phyloP scores from a whole-genome alignment of 2,329 filamentous ascomycete species.

The Fusarium xyrophilum region DNA sequence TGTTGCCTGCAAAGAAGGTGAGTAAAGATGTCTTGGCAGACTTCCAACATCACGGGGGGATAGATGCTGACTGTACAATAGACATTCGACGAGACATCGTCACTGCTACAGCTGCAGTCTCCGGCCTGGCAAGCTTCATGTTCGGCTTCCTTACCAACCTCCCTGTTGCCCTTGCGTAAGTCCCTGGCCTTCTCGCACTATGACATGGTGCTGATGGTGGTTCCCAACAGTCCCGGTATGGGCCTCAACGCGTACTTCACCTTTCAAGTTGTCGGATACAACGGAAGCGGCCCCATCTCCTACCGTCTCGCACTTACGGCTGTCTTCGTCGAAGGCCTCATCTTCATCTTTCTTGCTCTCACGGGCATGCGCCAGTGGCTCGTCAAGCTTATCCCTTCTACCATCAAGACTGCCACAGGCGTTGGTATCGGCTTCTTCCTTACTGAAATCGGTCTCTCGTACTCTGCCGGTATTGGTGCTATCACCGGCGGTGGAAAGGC shows the following conservation, averaged over 20 bases:
- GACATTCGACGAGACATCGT: constrained; percentile 78
- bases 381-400: constrained; percentile 68
- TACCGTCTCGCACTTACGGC: constrained; percentile 68
- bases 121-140: constrained; percentile 75
- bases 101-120: constrained; percentile 82
- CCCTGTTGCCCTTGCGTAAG: constrained; percentile 57
- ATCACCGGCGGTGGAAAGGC: constrained; percentile 71
- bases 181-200: not conserved
- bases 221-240: constrained; percentile 64
- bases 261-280: constrained; percentile 69
- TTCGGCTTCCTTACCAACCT: constrained; percentile 86
- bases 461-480: constrained; percentile 81
- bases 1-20: constrained; percentile 56
- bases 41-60: rapidly evolving
- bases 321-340: constrained; percentile 69
- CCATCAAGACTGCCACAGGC: constrained; percentile 70
- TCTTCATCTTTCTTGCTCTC: constrained; percentile 69
- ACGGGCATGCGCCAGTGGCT: constrained; percentile 78
- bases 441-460: constrained; percentile 72
- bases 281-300: constrained; percentile 62
- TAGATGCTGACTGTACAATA: not conserved
- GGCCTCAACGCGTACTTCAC: constrained; percentile 73
- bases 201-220: constrained; percentile 13
- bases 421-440: constrained; percentile 71
- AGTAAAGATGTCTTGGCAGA: constrained; percentile 16